These are phyloP conservation scores for Calonectria naviculata DNA, from an alignment of 2,329 filamentous ascomycete species.

Conservation along the genomic window DNA sequence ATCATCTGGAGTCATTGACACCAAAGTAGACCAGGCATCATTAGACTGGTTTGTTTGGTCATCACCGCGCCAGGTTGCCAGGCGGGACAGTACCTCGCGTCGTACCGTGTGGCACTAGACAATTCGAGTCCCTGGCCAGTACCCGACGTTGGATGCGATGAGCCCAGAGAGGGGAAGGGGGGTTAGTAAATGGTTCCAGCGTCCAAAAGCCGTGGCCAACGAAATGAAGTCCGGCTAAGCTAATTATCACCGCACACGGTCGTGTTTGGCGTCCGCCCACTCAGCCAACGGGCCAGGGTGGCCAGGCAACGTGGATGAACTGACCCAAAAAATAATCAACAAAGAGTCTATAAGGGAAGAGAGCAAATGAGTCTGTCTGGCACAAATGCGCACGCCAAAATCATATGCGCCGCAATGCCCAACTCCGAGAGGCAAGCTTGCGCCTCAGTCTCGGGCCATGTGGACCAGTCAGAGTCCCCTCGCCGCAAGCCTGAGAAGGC, in stretches of 20 bases:
- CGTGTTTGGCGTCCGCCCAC: constrained; percentile 9
- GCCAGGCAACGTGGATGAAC: constrained; percentile 8
- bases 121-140: background rate
- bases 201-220: constrained; percentile 10
- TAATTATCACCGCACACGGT: constrained; percentile 7
- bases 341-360: background rate
- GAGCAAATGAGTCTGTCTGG: background rate
- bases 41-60: constrained; percentile 9
- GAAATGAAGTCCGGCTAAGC: constrained; percentile 39
- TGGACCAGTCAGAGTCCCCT: constrained; percentile 18
- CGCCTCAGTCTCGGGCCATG: constrained; percentile 13
- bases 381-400: background rate
- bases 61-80: background rate
- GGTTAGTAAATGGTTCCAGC: constrained; percentile 14
- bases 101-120: background rate
- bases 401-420: background rate
- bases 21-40: constrained; percentile 21
- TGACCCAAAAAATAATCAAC: background rate
- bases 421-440: background rate
- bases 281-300: constrained; percentile 6
- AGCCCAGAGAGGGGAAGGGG: no score
- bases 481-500: constrained; percentile 8
- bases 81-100: background rate
- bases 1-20: constrained; percentile 10
- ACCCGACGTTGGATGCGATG: constrained; percentile 3